phyloP scores from a whole-genome alignment of 1,139 yeast genomes.

The Yamadazyma dendronema region DNA sequence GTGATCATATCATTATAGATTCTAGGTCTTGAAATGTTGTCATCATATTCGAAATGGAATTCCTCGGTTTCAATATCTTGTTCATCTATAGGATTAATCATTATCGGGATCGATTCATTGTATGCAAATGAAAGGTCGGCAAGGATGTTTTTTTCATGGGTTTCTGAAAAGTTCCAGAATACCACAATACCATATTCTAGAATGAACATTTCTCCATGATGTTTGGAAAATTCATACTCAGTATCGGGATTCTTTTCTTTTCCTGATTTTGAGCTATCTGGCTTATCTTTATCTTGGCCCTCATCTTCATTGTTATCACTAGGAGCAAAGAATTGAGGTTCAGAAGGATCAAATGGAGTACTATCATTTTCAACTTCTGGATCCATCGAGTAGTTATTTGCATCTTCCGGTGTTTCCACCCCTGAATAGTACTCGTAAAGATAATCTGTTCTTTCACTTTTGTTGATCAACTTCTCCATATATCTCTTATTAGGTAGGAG shows the following conservation, averaged over 20 bases:
- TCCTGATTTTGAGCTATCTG: conserved; percentile 1
- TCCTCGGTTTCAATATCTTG: conserved; percentile 95
- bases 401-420: conserved; percentile 66
- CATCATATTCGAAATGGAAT: conserved; percentile 87
- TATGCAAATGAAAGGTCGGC: conserved; percentile 84
- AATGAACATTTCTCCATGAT: conserved; percentile 84
- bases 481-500: conserved; percentile 57
- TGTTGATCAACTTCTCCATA: conserved; percentile 77
- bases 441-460: conserved; percentile 83
- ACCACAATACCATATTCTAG: conserved; percentile 93
- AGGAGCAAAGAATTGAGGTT: conserved; percentile 52
- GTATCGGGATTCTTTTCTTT: neutral
- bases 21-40: conserved; percentile 77
- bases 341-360: conserved; percentile 46
- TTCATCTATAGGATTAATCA: conserved; percentile 76
- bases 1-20: conserved; percentile 95
- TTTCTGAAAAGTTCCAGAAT: conserved; percentile 93
- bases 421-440: conserved; percentile 90
- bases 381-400: conserved; percentile 54
- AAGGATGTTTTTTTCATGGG: conserved; percentile 86
- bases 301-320: conserved; percentile 18
- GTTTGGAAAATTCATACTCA: conserved; percentile 56
- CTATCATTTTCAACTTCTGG: conserved; percentile 43
- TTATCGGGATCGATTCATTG: conserved; percentile 44
- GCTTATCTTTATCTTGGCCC: conserved; percentile 6